These are phyloP conservation scores for Lentinula raphanica DNA, from an alignment of 768 basidiomycete species.

Conservation along the genomic window DNA sequence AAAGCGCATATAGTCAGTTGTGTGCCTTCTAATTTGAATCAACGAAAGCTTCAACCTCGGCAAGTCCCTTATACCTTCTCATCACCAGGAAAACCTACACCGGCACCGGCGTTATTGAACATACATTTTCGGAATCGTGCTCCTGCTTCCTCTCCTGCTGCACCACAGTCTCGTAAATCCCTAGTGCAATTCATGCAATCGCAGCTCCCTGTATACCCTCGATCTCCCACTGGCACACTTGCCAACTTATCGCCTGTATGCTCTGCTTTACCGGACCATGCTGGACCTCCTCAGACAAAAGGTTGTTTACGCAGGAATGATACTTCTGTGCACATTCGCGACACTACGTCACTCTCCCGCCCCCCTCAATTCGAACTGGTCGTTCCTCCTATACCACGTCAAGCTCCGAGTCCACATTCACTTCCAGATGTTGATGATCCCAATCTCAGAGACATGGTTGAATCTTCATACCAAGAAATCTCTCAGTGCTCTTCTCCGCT, in stretches of 20 bases:
- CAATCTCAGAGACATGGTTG: too few relatives aligned
- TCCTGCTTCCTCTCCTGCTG: background rate
- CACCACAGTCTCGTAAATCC: background rate
- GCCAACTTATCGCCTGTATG: too few relatives aligned
- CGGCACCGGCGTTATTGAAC: too few relatives aligned
- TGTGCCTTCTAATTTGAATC: background rate
- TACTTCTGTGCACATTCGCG: background rate
- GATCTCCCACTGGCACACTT: too few relatives aligned
- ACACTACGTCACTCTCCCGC: background rate
- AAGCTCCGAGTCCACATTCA: background rate
- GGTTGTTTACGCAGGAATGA: too few relatives aligned
- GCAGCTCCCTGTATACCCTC: background rate
- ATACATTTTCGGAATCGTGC: background rate
- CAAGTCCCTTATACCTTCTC: background rate
- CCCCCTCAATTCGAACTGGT: background rate
- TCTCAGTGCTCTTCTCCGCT: too few relatives aligned
- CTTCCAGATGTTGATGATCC: too few relatives aligned
- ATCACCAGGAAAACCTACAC: background rate
- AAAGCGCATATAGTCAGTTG: background rate
- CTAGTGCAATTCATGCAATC: background rate
- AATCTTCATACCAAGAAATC: too few relatives aligned
- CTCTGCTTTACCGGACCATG: too few relatives aligned
- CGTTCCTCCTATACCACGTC: background rate
- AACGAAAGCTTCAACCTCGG: background rate
- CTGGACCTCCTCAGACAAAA: too few relatives aligned